These are phyloP conservation scores for Chytriomyces sp. DNA, from an alignment of 192 early-diverging fungal genomes.

Conservation along the genomic window DNA sequence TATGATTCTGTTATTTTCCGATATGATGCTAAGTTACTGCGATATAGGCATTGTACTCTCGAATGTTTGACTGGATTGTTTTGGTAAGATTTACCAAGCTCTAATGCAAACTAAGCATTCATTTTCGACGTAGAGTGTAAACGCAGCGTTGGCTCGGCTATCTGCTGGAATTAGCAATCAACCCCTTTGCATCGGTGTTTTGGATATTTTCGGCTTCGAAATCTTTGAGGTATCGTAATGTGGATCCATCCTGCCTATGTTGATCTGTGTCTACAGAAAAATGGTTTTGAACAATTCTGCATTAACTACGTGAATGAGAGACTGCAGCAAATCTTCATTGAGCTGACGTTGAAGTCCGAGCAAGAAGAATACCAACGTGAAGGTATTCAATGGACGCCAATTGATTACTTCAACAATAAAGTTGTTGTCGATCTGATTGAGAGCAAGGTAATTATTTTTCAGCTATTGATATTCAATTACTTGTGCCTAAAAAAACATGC, in stretches of 20 bases:
- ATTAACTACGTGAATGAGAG: constrained; percentile 99
- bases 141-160: constrained; percentile 71
- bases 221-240: constrained; percentile 19
- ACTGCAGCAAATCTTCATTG: constrained; percentile 98
- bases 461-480: background rate
- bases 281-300: constrained; percentile 86
- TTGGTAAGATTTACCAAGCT: constrained; percentile 29
- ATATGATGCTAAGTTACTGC: background rate
- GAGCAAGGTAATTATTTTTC: constrained; percentile 58
- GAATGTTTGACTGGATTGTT: constrained; percentile 99
- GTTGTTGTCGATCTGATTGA: constrained; percentile 98
- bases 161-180: constrained; percentile 50
- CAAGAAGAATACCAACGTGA: constrained; percentile 98
- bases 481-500: background rate
- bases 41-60: constrained; percentile 69
- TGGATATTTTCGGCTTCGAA: constrained; percentile 99
- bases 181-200: constrained; percentile 76
- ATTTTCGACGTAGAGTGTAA: constrained; percentile 60
- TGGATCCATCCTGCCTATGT: background rate
- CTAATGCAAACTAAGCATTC: constrained; percentile 4
- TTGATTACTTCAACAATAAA: constrained; percentile 99
- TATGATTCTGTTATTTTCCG: constrained; percentile 32
- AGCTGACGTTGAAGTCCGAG: constrained; percentile 96
- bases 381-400: constrained; percentile 98
- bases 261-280: constrained; percentile 21